Evolutionary conservation across 345 rosid genomes (phyloP).

Genomic region (Lepidium aucheri): DNA sequence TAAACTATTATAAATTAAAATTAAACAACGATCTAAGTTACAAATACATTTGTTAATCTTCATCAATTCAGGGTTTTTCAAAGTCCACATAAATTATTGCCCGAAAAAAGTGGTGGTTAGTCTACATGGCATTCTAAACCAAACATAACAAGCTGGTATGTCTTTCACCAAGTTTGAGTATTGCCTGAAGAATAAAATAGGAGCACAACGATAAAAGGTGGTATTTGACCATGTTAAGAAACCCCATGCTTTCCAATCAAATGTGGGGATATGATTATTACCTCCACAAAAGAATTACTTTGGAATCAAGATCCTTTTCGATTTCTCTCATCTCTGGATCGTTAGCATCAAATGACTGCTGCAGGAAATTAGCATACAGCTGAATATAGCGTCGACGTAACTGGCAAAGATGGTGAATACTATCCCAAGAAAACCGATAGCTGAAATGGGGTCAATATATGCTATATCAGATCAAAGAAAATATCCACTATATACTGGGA

Average conservation of each 20-base stretch:
- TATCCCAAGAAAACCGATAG: conserved; percentile 88
- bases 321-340: conserved; percentile 69
- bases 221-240: not conserved
- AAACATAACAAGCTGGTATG: not conserved
- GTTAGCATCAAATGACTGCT: conserved; percentile 46
- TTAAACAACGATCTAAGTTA: not conserved
- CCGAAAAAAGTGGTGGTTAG: not conserved
- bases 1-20: not conserved
- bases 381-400: conserved; percentile 82
- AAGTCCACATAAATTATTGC: not conserved
- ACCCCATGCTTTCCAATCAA: conserved; percentile 1
- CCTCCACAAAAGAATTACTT: conserved; percentile 98
- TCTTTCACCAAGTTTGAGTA: not conserved
- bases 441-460: conserved; percentile 35
- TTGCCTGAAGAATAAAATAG: not conserved
- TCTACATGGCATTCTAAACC: not conserved
- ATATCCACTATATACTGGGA: not conserved
- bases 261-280: conserved; percentile 26
- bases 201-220: not conserved
- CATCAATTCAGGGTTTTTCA: not conserved
- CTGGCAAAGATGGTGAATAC: conserved; percentile 63
- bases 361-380: conserved; percentile 71
- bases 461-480: conserved; percentile 16
- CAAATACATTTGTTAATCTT: not conserved
- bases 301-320: conserved; percentile 85